These are phyloP conservation scores for Akanthomyces lecanii DNA, from an alignment of 2,329 filamentous ascomycete genomes.

Conservation along the genomic window DNA sequence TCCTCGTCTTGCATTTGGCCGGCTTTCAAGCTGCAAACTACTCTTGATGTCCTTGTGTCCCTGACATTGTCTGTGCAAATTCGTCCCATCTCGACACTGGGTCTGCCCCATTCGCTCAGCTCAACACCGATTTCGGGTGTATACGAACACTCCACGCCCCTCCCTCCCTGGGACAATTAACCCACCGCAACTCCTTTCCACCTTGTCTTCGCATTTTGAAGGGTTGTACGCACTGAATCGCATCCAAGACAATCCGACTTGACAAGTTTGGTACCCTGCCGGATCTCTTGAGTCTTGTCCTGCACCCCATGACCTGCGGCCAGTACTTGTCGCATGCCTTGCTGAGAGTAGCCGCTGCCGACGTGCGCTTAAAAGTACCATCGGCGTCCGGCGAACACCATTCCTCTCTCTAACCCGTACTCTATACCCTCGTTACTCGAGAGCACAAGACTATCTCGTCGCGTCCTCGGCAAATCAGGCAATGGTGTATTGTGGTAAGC, in stretches of 20 bases:
- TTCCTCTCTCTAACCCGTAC: neutral
- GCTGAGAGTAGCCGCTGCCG: neutral
- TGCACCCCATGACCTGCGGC: neutral
- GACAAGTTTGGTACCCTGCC: neutral
- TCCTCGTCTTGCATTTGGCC: neutral
- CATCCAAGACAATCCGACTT: neutral
- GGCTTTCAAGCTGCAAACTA: neutral
- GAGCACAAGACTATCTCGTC: neutral
- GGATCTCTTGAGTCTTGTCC: neutral
- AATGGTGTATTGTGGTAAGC: slow-evolving; percentile 57
- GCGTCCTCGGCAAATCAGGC: neutral
- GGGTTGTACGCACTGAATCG: neutral
- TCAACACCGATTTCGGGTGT: neutral
- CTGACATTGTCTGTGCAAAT: neutral
- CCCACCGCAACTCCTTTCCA: neutral
- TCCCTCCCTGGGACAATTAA: neutral
- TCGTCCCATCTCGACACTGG: neutral
- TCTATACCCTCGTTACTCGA: neutral
- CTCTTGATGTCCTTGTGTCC: neutral
- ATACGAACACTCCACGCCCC: neutral
- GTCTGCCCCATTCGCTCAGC: neutral
- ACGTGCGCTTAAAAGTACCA: neutral
- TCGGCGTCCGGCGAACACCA: neutral
- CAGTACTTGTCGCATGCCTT: neutral
- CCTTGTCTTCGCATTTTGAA: neutral